Conservation (phyloP, 2,329 filamentous ascomycete genomes). For the Huntiella bhutanensis region DNA sequence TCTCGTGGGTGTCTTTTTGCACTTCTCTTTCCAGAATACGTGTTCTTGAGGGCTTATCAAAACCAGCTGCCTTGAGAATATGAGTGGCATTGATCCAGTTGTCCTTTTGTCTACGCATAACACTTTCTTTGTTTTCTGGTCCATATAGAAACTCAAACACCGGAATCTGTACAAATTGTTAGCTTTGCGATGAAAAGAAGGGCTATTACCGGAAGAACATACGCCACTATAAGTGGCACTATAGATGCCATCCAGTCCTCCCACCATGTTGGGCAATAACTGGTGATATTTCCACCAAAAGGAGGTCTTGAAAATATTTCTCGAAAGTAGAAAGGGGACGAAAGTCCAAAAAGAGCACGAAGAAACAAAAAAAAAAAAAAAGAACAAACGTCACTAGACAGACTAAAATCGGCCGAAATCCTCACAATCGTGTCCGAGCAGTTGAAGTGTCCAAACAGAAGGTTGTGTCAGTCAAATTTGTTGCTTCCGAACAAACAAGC, state of each 20-base stretch:
- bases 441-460: too few relatives aligned
- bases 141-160: conserved; percentile 88
- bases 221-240: conserved; percentile 53
- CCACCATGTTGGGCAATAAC: neutral
- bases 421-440: too few relatives aligned
- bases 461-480: too few relatives aligned
- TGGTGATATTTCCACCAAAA: too few relatives aligned
- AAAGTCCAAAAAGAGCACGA: neutral
- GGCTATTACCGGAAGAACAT: conserved; percentile 19
- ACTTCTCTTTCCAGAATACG: conserved; percentile 92
- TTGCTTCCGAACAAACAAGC: too few relatives aligned
- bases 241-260: conserved; percentile 29
- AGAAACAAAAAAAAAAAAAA: conserved; percentile 1
- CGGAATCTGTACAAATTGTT: conserved; percentile 45
- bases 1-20: conserved; percentile 90
- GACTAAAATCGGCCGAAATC: too few relatives aligned
- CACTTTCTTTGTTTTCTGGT: conserved; percentile 60
- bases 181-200: neutral
- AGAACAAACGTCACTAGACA: neutral
- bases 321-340: neutral
- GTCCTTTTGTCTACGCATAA: conserved; percentile 84
- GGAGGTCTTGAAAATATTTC: too few relatives aligned
- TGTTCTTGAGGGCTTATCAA: conserved; percentile 90
- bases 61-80: conserved; percentile 89
- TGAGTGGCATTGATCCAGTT: conserved; percentile 99